A percentile compares a stretch with the other conserved stretches of the same genome.
phyloP scores from a whole-genome alignment of 2,329 filamentous ascomycete species.

The Camillea tinctor region DNA sequence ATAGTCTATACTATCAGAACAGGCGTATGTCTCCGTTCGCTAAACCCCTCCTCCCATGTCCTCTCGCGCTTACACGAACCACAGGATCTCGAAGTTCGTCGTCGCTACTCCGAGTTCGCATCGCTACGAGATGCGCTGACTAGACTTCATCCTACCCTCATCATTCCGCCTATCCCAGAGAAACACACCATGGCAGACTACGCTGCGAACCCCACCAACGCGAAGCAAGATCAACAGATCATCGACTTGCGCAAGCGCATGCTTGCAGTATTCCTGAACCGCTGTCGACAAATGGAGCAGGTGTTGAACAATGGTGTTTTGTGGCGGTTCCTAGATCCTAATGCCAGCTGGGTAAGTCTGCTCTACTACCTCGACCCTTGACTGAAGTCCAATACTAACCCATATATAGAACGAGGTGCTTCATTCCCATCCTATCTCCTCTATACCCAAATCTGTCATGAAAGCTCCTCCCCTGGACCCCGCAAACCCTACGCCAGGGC shows the following conservation, averaged over 20 bases:
- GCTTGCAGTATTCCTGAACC: slow-evolving; percentile 91
- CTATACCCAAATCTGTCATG: slow-evolving; percentile 89
- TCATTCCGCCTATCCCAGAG: slow-evolving; percentile 95
- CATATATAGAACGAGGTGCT: slow-evolving; percentile 79
- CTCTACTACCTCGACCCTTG: not conserved
- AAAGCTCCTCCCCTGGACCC: slow-evolving; percentile 94
- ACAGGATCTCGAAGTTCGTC: slow-evolving; percentile 90
- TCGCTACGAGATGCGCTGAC: slow-evolving; percentile 86
- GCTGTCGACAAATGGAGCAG: slow-evolving; percentile 89
- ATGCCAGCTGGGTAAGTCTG: slow-evolving; percentile 88
- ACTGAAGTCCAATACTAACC: slow-evolving; percentile 25
- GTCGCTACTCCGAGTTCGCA: slow-evolving; percentile 94
- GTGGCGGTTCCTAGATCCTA: slow-evolving; percentile 97
- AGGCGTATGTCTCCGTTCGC: slow-evolving; percentile 59
- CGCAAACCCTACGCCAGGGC: slow-evolving; percentile 85
- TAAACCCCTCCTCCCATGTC: not conserved
- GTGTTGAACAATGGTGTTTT: slow-evolving; percentile 91
- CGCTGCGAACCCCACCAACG: slow-evolving; percentile 94
- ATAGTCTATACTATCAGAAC: slow-evolving; percentile 98
- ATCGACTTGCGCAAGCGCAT: slow-evolving; percentile 97
- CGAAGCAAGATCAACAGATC: slow-evolving; percentile 95
- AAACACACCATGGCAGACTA: slow-evolving; percentile 99
- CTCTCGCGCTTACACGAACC: slow-evolving; percentile 8
- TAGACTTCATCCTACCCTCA: slow-evolving; percentile 87
- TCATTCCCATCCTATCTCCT: slow-evolving; percentile 84